Evolutionary conservation across 371 early-diverging fungal genomes (phyloP), one percentile per base, ranked within the genome.

Genomic region (Mortierella sp.): DNA sequence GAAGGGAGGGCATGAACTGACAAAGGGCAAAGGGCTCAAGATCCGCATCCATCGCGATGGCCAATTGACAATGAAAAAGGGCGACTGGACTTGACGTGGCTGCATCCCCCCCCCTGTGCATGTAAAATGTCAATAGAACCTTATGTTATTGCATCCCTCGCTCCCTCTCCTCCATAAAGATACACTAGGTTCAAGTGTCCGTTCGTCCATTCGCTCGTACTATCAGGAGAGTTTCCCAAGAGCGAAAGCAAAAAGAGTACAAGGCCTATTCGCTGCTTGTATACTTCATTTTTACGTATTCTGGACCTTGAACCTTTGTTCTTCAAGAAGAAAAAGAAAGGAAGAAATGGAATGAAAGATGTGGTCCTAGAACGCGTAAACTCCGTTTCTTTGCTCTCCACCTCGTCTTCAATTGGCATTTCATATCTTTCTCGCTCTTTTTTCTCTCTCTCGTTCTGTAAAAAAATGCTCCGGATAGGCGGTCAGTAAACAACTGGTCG

Each of bases 321-420:
- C 34, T 16, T 21, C 21, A 9, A 19, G 8, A 11, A 10, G 28
- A 26, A 64, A 10, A 10, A 6, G 28, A 64, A 64, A 64, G 5
- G 37, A 37, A 28, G 9, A 26, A 28, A 61, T 0, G 61, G 31
- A 28, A 61, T 61, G 57, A 59, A 59, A 31, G 57, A 59, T 4
- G 13, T 64, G 64, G 64, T 14, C 64, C 64, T 64, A 64, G 64
- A 64, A 24, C 64, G 64, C 64, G 64, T 37, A 2, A 16, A 37
- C 64, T 64, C 64, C 64, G 64, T 37, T 37, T 37, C 64, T 8
- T 46, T 46, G 48, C 48, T 9, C 48, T 46, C 48, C 34, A 21
- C 3, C 5, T 6, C 28, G 26, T n/a, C n/a, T 10, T 54, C 54
- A 54, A n/a, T n/a, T 54, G 54, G 54, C 24, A n/a, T n/a, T 50